A percentile compares a stretch with the other conserved stretches of the same genome.
Conservation (phyloP, 129 eudicot genomes). For the Chrysanthemum makinoi region DNA sequence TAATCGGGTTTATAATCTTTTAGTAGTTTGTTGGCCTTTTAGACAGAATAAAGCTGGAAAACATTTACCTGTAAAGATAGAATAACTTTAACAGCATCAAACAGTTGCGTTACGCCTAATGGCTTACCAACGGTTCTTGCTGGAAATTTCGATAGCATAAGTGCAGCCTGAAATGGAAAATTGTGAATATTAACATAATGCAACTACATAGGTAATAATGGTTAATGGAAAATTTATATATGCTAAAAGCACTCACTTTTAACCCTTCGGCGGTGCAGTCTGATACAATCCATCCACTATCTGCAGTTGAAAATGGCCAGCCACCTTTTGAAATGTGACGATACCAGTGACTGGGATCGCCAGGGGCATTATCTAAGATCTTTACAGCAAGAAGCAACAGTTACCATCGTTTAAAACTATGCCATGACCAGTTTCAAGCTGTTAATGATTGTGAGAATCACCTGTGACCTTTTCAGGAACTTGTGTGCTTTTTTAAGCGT, state of each 20-base stretch:
- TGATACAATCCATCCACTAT: conserved; percentile 95
- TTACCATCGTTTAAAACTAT: not conserved
- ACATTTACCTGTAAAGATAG: conserved; percentile 78
- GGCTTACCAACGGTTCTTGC: conserved; percentile 72
- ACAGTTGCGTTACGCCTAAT: conserved; percentile 49
- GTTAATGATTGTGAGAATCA: conserved; percentile 17
- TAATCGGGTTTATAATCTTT: too few species aligned
- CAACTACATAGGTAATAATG: not conserved
- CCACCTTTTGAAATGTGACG: conserved; percentile 97
- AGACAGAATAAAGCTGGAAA: conserved; percentile 15
- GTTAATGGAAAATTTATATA: not conserved
- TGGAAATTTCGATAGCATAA: conserved; percentile 71
- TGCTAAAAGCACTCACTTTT: conserved; percentile 44
- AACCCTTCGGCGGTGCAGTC: conserved; percentile 98
- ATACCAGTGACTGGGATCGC: conserved; percentile 73
- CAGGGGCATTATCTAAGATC: conserved; percentile 80
- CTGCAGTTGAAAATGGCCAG: conserved; percentile 97
- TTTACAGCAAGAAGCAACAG: conserved; percentile 24
- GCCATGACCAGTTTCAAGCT: not conserved
- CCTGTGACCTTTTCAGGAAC: conserved; percentile 78
- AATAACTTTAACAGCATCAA: conserved; percentile 79
- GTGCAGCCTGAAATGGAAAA: conserved; percentile 53
- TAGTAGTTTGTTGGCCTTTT: too few species aligned
- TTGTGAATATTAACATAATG: too few species aligned
- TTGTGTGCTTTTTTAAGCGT: conserved; percentile 70